Evolutionary conservation across 345 rosid genomes (phyloP), one percentile per base, ranked within the genome.

Genomic region (Nasturtium officinale): DNA sequence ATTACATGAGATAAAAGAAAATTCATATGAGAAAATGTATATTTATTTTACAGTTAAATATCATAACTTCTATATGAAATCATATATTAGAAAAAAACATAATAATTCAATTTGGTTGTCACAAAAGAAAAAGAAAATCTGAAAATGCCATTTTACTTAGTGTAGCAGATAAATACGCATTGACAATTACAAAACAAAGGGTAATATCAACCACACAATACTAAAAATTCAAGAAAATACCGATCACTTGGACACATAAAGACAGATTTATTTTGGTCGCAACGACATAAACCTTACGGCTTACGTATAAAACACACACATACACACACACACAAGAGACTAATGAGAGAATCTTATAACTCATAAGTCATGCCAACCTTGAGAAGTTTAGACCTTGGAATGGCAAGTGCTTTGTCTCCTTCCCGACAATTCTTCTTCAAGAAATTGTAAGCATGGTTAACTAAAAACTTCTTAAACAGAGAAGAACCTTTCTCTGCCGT

Each of bases 311-410:
- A 30, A 16, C 2, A 51, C 16, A 67, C 28, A 26, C 47, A 35
- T 7, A 40, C 7, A 50, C 1, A 38, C 13, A 42, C 35, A n/a
- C n/a, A n/a, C n/a, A 15, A 13, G 38, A 10, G 35, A 10, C 6
- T 15, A 29, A 13, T 28, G 30, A 23, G 47, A 23, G 82, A 47
- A 25, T 48, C 15, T 87, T 77, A 88, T 18, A 89, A 82, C 82
- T 89, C 98, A 61, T 89, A 84, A n/a, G 87, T 83, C 97, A 93
- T 90, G 30, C 96, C 94, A 33, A 93, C 90, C 73, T 83, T 83
- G 13, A 90, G 89, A 54, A 93, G 84, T 75, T 81, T 81, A 0
- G 80, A 67, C 38, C 78, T 79, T 3, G 96, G 96, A 60, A 89
- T 89, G 4, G 81, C 89, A 74, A 87, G 69, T 28, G 81, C 61